Evolutionary conservation across 345 rosid species (phyloP).

Genomic region (Lumnitzera littorea): DNA sequence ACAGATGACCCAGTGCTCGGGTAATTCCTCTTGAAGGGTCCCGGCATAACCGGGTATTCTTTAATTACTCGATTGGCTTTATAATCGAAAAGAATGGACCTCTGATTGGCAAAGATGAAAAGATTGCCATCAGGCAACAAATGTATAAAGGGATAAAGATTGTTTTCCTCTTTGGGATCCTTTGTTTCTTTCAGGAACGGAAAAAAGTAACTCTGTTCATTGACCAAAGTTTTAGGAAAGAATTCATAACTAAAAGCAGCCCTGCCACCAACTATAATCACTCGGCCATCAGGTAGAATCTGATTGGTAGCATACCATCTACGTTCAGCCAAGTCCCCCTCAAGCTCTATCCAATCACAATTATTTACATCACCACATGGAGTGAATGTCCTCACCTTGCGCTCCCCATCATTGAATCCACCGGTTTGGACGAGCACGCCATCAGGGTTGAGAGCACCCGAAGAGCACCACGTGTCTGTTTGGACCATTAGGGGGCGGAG

Average conservation of each 20-base stretch:
- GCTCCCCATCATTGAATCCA: slow-evolving; percentile 57
- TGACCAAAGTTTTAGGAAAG: slow-evolving; percentile 35
- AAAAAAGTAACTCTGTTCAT: slow-evolving; percentile 20
- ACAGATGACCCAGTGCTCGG: slow-evolving; percentile 85
- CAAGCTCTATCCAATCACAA: slow-evolving; percentile 65
- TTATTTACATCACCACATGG: slow-evolving; percentile 32
- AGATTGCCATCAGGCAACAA: slow-evolving; percentile 69
- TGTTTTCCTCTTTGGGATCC: slow-evolving; percentile 61
- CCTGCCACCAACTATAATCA: slow-evolving; percentile 68
- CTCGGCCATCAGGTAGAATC: slow-evolving; percentile 67
- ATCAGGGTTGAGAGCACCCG: slow-evolving; percentile 54
- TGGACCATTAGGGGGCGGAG: slow-evolving; percentile 51
- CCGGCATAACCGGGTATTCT: slow-evolving; percentile 56
- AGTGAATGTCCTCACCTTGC: slow-evolving; percentile 36
- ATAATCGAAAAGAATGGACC: slow-evolving; percentile 56
- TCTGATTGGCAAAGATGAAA: slow-evolving; percentile 65
- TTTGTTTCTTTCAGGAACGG: slow-evolving; percentile 61
- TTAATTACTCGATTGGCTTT: slow-evolving; percentile 32
- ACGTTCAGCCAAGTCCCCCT: slow-evolving; percentile 26
- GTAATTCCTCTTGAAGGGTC: slow-evolving; percentile 55
- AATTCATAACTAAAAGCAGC: slow-evolving; percentile 59
- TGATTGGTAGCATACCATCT: slow-evolving; percentile 85
- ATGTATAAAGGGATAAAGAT: slow-evolving; percentile 78
- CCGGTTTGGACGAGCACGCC: slow-evolving; percentile 79
- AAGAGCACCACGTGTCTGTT: slow-evolving; percentile 85